These are phyloP conservation scores for Phytophthora sansomeana DNA, from an alignment of 352 stramenopile species.

Conservation along the genomic window DNA sequence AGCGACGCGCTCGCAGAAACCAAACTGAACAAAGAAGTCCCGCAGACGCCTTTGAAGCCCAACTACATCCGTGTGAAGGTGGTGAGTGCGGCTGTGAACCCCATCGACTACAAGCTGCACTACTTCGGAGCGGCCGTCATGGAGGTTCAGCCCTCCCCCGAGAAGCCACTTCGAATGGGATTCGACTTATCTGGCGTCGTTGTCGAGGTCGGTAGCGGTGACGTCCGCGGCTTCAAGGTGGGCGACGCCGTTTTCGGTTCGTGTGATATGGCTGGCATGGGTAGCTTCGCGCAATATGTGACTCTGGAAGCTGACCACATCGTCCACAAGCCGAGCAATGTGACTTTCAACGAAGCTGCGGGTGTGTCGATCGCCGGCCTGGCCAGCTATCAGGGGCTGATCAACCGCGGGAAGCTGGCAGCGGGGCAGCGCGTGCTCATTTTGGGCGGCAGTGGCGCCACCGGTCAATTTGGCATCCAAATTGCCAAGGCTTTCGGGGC, in stretches of 20 bases:
- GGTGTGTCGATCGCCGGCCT: slow-evolving; percentile 33
- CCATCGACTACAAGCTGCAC: slow-evolving; percentile 42
- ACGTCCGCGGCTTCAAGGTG: slow-evolving; percentile 33
- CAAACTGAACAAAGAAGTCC: slow-evolving; percentile 28
- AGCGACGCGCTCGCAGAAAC: slow-evolving; percentile 22
- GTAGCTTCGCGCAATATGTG: slow-evolving; percentile 37
- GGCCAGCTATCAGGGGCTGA: slow-evolving; percentile 48
- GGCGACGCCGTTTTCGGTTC: slow-evolving; percentile 38
- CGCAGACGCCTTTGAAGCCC: slow-evolving; percentile 19
- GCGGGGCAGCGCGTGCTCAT: slow-evolving; percentile 46
- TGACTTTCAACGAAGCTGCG: slow-evolving; percentile 39
- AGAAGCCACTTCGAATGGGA: slow-evolving; percentile 28
- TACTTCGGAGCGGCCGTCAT: slow-evolving; percentile 18
- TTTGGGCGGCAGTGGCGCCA: slow-evolving; percentile 59
- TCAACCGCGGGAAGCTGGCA: slow-evolving; percentile 32
- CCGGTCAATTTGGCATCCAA: slow-evolving; percentile 60
- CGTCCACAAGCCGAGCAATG: slow-evolving; percentile 24
- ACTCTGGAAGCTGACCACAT: slow-evolving; percentile 15
- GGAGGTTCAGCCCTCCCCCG: slow-evolving; percentile 7
- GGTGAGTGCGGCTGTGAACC: slow-evolving; percentile 40
- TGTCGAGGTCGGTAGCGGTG: slow-evolving; percentile 19
- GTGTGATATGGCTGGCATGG: slow-evolving; percentile 1
- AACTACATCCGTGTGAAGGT: slow-evolving; percentile 37
- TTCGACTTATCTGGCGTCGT: slow-evolving; percentile 45
- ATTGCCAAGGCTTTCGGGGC: slow-evolving; percentile 56